phyloP scores from a whole-genome alignment of 164 flowering plant species.

The Macadamia integrifolia region DNA sequence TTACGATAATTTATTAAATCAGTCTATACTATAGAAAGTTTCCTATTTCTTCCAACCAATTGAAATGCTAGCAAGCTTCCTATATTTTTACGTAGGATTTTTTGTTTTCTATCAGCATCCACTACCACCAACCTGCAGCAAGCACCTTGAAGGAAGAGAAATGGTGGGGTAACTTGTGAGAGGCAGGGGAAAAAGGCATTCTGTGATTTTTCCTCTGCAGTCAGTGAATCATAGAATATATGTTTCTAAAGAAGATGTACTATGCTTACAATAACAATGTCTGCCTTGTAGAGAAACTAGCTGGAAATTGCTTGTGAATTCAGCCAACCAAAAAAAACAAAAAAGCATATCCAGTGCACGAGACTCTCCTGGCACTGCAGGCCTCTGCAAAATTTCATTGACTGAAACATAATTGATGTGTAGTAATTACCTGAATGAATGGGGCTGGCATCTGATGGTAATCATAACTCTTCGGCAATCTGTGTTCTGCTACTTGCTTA shows the following conservation, averaged over 20 bases:
- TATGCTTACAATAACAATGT: neutral
- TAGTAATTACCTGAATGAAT: slow-evolving; percentile 73
- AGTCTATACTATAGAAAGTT: too few relatives aligned
- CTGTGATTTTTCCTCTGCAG: neutral
- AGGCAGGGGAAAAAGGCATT: too few relatives aligned
- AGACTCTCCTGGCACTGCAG: too few relatives aligned
- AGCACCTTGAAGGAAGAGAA: too few relatives aligned
- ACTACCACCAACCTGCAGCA: too few relatives aligned
- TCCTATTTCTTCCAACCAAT: too few relatives aligned
- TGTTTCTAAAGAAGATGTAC: neutral
- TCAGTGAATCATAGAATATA: neutral
- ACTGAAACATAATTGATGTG: neutral
- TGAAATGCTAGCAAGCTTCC: too few relatives aligned
- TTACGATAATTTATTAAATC: too few relatives aligned
- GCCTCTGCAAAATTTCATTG: neutral
- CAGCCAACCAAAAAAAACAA: neutral
- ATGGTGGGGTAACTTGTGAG: too few relatives aligned
- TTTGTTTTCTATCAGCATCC: too few relatives aligned
- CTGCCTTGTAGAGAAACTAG: neutral
- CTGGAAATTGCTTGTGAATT: neutral
- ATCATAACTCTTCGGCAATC: slow-evolving; percentile 88
- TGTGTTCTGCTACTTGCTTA: slow-evolving; percentile 91
- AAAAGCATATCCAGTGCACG: too few relatives aligned
- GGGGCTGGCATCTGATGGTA: slow-evolving; percentile 99
- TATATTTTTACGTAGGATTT: too few relatives aligned